These are phyloP conservation scores for Voacanga thouarsii DNA, from an alignment of 257 asterid species.

Conservation along the genomic window DNA sequence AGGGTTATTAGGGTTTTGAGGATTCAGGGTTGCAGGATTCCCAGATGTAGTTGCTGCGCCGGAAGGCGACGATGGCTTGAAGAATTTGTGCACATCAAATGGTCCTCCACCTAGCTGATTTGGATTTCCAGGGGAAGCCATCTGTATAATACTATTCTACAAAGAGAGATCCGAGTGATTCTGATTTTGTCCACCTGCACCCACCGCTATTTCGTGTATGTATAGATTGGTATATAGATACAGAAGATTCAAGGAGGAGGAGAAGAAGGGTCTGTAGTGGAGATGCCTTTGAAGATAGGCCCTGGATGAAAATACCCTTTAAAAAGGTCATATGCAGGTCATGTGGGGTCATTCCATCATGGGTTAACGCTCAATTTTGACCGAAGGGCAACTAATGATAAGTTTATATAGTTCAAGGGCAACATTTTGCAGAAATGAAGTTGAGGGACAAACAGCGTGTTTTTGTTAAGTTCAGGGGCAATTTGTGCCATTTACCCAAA, in stretches of 20 bases:
- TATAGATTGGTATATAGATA: too few species aligned
- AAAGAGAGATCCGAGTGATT: slow-evolving; percentile 2
- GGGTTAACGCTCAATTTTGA: too few species aligned
- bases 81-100: slow-evolving; percentile 68
- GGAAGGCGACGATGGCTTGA: slow-evolving; percentile 45
- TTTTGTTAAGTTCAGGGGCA: too few species aligned
- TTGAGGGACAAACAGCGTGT: too few species aligned
- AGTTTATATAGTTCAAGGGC: too few species aligned
- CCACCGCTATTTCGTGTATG: neutral
- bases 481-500: too few species aligned
- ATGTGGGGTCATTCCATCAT: too few species aligned
- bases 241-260: neutral
- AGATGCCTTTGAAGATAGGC: too few species aligned
- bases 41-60: slow-evolving; percentile 27
- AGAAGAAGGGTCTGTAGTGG: neutral
- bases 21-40: slow-evolving; percentile 40
- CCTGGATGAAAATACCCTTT: too few species aligned
- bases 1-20: slow-evolving; percentile 50
- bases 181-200: neutral
- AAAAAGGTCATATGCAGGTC: too few species aligned
- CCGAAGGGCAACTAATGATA: too few species aligned
- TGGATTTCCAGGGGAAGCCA: slow-evolving; percentile 85
- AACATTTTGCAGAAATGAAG: too few species aligned
- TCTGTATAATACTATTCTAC: neutral
- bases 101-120: slow-evolving; percentile 70